phyloP scores from a whole-genome alignment of 2,329 filamentous ascomycete species.

The Neofusicoccum kwambonambiense region DNA sequence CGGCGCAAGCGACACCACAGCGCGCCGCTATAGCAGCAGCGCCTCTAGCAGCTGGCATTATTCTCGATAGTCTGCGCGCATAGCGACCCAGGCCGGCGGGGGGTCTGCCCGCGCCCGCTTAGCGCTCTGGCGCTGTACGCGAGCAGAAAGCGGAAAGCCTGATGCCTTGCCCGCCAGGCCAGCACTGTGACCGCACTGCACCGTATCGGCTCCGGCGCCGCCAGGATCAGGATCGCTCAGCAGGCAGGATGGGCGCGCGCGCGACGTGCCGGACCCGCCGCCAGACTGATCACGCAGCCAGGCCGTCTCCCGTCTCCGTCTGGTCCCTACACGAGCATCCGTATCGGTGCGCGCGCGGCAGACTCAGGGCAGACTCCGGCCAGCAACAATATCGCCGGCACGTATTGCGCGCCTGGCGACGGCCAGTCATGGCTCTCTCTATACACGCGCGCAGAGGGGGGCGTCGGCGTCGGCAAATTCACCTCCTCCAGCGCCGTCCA shows the following conservation, averaged over 20 bases:
- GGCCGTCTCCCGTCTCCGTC: background rate
- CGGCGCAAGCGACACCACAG: background rate
- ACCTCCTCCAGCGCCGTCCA: background rate
- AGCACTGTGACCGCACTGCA: background rate
- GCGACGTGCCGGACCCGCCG: conserved; percentile 9
- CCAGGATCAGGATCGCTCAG: conserved; percentile 11
- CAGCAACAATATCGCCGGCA: conserved; percentile 10
- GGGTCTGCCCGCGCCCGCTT: background rate
- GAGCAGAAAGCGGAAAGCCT: conserved; percentile 7
- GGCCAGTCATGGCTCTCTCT: background rate
- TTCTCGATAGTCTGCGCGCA: background rate
- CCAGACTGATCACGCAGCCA: conserved; percentile 7
- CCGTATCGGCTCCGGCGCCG: conserved; percentile 7
- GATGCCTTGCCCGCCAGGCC: conserved; percentile 5
- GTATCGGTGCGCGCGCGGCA: conserved; percentile 1
- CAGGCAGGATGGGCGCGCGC: conserved; percentile 4
- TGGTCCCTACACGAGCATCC: background rate
- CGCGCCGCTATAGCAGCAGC: background rate
- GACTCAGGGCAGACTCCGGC: conserved; percentile 4
- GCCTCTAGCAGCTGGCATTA: background rate
- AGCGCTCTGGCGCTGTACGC: conserved; percentile 13
- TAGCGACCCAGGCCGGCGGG: background rate
- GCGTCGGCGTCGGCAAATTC: conserved; percentile 11
- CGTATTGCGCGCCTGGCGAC: background rate
- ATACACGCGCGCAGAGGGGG: background rate